Evolutionary conservation across 2,329 filamentous ascomycete genomes (phyloP), one percentile per base, ranked within the genome.

Genomic region (Onygenales sp.): DNA sequence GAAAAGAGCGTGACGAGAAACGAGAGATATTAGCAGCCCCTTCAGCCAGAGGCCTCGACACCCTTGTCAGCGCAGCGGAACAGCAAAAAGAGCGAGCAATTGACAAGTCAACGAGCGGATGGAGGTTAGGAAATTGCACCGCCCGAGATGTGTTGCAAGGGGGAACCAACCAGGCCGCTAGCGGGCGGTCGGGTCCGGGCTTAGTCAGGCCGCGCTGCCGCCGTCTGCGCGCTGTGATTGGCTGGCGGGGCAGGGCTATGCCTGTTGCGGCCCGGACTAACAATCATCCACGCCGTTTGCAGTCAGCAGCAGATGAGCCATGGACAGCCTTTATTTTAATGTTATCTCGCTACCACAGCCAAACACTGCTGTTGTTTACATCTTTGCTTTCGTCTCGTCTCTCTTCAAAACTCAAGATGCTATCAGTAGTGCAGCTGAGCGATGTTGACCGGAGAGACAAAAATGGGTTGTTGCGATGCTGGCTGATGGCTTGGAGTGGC

Each of bases 131-230:
- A 52, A 55, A 55, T 57, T 54, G 52, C 52, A 54, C 39, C 42
- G 54, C 45, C 13, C 11, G 41, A 39, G 46, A 21, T n/a, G 39
- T 54, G 54, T 56, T 56, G 51, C 54, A 53, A 53, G 44, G 49
- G 49, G 52, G 52, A 21, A 51, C 10, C 7, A 9, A 13, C 6
- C 7, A n/a, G 21, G 2, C 36, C 36, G 13, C 36, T 2, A 4
- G 17, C 11, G 8, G 7, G 27, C 8, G 2, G 31, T 32, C 11
- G 3, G 36, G 6, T 21, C 11, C 11, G 5, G 11, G 14, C 11
- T n/a, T 17, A n/a, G 9, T 14, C 45, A 48, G 45, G 17, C 45
- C 32, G 14, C 14, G 33, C 9, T 39, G n/a, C 21, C 2, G 2
- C 7, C 7, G 3, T 14, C 13, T 33, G 11, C 36, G 14, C 5